phyloP scores from a whole-genome alignment of 164 flowering plant species.

The Vitis rupestris region DNA sequence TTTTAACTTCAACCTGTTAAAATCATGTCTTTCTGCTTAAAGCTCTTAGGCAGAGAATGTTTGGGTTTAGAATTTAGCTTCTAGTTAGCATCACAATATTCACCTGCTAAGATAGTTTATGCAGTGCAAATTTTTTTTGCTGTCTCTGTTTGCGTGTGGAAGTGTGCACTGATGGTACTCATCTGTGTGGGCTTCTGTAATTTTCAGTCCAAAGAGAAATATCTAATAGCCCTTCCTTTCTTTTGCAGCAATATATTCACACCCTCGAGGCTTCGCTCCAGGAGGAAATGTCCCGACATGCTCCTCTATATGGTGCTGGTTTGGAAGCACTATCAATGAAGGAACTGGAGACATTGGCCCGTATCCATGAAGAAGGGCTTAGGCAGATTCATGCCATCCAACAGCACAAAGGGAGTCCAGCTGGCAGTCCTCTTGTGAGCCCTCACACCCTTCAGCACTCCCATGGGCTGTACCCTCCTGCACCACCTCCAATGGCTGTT shows the following conservation, averaged over 20 bases:
- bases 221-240: not conserved
- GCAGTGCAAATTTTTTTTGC: no score
- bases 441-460: slow-evolving; percentile 57
- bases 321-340: slow-evolving; percentile 87
- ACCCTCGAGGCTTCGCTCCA: slow-evolving; percentile 71
- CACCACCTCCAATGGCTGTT: slow-evolving; percentile 60
- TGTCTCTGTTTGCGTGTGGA: no score
- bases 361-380: slow-evolving; percentile 95
- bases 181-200: no score
- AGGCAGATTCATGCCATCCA: slow-evolving; percentile 83
- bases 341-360: slow-evolving; percentile 87
- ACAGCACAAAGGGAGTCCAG: slow-evolving; percentile 63
- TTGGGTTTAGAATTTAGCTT: no score
- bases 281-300: slow-evolving; percentile 97
- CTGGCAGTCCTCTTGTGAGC: slow-evolving; percentile 59
- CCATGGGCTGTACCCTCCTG: slow-evolving; percentile 55
- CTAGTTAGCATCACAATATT: no score
- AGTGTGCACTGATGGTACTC: no score
- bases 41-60: no score
- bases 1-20: no score
- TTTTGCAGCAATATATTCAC: slow-evolving; percentile 85
- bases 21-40: no score
- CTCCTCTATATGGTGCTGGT: slow-evolving; percentile 96
- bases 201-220: no score
- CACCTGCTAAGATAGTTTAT: no score